Evolutionary conservation across 2,329 filamentous ascomycete species (phyloP).

Genomic region (Aphanoascus verrucosus): DNA sequence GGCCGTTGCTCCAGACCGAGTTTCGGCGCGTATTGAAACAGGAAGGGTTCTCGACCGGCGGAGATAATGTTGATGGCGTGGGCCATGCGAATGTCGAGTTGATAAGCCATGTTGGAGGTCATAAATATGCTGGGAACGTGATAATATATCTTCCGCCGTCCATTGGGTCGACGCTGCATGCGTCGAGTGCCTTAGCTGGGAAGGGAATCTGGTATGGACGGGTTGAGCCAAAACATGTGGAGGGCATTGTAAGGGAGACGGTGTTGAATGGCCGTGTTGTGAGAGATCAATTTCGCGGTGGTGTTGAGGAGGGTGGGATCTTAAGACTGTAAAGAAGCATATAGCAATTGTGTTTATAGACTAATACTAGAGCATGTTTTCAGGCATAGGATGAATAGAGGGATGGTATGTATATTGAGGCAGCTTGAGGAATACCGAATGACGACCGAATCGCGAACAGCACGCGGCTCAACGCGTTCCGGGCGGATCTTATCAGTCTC

Average conservation of each 20-base stretch:
- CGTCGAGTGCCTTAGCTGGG: conserved; percentile 25
- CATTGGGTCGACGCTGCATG: conserved; percentile 17
- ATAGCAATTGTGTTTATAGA: not conserved
- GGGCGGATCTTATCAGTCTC: not conserved
- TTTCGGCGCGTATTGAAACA: conserved; percentile 45
- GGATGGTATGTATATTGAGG: too few relatives aligned
- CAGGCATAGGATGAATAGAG: too few relatives aligned
- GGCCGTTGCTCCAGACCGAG: conserved; percentile 58
- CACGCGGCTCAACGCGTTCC: not conserved
- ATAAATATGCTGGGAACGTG: conserved; percentile 91
- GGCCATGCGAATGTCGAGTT: conserved; percentile 32
- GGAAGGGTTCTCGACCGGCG: conserved; percentile 22
- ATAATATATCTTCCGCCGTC: conserved; percentile 59
- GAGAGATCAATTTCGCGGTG: conserved; percentile 69
- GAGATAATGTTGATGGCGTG: conserved; percentile 21
- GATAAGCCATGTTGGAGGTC: conserved; percentile 80
- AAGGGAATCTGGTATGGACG: conserved; percentile 71
- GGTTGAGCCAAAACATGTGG: conserved; percentile 72
- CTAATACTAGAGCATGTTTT: not conserved
- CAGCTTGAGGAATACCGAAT: too few relatives aligned
- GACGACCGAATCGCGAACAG: too few relatives aligned
- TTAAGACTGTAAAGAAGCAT: conserved; percentile 44
- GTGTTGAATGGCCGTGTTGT: conserved; percentile 80
- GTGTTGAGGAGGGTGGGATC: conserved; percentile 66
- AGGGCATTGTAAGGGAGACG: conserved; percentile 79